phyloP scores from a whole-genome alignment of 2,329 filamentous ascomycete species.

The Alternaria angustiovoidea region DNA sequence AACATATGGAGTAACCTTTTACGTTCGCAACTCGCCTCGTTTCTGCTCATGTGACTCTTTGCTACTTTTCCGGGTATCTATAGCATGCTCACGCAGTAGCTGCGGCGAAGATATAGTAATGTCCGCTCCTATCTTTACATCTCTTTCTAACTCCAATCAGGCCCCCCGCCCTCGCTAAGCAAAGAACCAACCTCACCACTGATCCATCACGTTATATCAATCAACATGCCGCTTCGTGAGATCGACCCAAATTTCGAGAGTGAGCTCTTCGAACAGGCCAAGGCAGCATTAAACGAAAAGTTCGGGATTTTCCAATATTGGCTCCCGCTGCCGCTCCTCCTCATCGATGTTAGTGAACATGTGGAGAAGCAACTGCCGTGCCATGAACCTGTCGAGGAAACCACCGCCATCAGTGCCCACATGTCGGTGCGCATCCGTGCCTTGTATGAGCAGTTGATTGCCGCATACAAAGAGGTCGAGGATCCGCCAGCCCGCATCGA shows the following conservation, averaged over 20 bases:
- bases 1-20: neutral
- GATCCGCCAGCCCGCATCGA: constrained; percentile 17
- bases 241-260: constrained; percentile 19
- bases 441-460: constrained; percentile 14
- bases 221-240: constrained; percentile 20
- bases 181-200: neutral
- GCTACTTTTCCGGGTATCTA: neutral
- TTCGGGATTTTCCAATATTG: constrained; percentile 12
- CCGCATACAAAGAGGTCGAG: constrained; percentile 6
- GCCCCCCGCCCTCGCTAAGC: neutral
- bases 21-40: neutral
- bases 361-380: constrained; percentile 11
- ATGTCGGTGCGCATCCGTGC: constrained; percentile 16
- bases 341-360: constrained; percentile 10
- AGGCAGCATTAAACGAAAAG: constrained; percentile 20
- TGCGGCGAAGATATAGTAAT: neutral
- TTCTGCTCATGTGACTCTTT: neutral
- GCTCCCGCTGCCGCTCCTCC: constrained; percentile 21
- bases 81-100: neutral
- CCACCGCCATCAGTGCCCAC: constrained; percentile 17
- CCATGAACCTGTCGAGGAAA: constrained; percentile 21
- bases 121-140: no score
- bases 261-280: constrained; percentile 15
- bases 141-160: no score
- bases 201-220: constrained; percentile 1